Conservation (phyloP, 495 filamentous ascomycete genomes). For the Staphylotrichum tortipilum region DNA sequence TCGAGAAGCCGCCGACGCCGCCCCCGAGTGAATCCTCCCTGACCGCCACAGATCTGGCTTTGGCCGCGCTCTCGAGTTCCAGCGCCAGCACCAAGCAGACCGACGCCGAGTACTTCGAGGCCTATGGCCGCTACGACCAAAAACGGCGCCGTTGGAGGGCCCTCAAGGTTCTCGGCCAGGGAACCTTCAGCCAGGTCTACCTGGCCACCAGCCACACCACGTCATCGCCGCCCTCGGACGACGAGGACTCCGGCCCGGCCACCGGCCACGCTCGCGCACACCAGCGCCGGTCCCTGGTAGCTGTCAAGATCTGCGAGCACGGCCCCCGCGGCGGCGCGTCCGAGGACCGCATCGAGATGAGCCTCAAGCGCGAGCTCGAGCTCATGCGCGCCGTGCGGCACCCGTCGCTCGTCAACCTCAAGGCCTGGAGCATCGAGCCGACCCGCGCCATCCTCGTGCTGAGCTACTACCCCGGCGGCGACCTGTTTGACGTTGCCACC, state of each 20-base stretch:
- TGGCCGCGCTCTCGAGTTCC: conserved; percentile 17
- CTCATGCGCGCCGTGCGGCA: conserved; percentile 81
- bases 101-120: conserved; percentile 52
- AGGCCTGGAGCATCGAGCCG: conserved; percentile 75
- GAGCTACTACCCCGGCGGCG: conserved; percentile 87
- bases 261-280: conserved; percentile 16
- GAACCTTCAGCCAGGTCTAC: conserved; percentile 90
- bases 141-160: conserved; percentile 62
- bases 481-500: conserved; percentile 87
- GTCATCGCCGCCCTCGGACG: conserved; percentile 27
- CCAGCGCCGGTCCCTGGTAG: conserved; percentile 58
- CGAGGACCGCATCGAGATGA: conserved; percentile 82
- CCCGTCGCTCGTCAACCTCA: conserved; percentile 81
- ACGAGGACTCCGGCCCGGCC: conserved; percentile 31
- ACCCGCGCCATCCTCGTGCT: conserved; percentile 76
- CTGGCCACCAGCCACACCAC: conserved; percentile 59
- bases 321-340: conserved; percentile 83
- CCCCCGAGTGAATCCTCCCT: conserved; percentile 52
- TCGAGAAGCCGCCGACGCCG: conserved; percentile 63
- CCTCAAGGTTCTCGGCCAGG: conserved; percentile 74
- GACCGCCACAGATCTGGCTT: conserved; percentile 36
- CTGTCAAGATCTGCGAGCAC: conserved; percentile 91
- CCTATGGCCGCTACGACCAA: conserved; percentile 46
- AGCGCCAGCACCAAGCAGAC: conserved; percentile 29
- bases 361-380: conserved; percentile 86